These are phyloP conservation scores for Sclerotinia glacialis DNA, from an alignment of 2,329 filamentous ascomycete species.

Conservation along the genomic window DNA sequence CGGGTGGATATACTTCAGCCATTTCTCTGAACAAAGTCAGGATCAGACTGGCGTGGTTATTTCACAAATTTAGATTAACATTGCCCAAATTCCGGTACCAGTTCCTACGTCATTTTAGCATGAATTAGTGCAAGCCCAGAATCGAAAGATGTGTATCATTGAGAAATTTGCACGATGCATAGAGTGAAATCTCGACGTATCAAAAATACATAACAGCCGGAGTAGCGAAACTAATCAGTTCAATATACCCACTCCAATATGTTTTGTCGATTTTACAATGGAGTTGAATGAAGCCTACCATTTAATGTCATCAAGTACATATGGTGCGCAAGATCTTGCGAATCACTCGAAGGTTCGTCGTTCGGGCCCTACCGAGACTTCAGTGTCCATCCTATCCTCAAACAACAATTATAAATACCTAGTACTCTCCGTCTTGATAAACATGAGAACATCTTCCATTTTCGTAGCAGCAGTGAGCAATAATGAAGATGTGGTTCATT, in stretches of 20 bases:
- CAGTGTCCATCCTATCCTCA: not conserved
- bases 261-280: conserved; percentile 29
- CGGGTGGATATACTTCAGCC: conserved; percentile 35
- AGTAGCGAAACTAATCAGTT: not conserved
- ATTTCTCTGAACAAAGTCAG: conserved; percentile 24
- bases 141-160: not conserved
- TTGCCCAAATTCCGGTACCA: conserved; percentile 45
- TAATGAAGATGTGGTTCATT: too few species aligned
- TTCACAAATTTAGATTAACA: conserved; percentile 28
- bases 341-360: conserved; percentile 45
- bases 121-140: not conserved
- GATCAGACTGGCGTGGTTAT: conserved; percentile 24
- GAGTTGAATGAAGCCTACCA: conserved; percentile 29
- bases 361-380: conserved; percentile 40
- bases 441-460: conserved; percentile 49
- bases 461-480: conserved; percentile 39
- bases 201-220: too few species aligned
- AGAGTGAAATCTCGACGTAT: too few species aligned
- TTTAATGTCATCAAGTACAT: conserved; percentile 38
- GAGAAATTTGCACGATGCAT: not conserved
- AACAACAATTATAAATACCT: conserved; percentile 20
- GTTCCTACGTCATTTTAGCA: conserved; percentile 38
- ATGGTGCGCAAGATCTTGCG: conserved; percentile 45
- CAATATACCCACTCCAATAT: conserved; percentile 38
- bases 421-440: conserved; percentile 40